phyloP scores from a whole-genome alignment of 306 rosid species.

The Fagus crenata region DNA sequence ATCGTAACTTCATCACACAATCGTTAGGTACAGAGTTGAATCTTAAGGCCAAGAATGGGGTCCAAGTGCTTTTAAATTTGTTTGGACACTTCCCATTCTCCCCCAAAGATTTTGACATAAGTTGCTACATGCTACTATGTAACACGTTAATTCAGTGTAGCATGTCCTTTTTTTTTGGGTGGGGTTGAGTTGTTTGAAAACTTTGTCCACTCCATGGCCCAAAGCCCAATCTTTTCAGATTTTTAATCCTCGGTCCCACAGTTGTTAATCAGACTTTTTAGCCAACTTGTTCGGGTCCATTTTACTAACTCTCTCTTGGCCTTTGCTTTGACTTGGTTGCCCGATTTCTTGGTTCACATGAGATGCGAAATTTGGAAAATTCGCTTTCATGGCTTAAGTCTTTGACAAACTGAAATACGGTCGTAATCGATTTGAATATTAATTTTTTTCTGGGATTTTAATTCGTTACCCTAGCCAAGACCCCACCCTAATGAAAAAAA shows the following conservation, averaged over 20 bases:
- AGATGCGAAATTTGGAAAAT: slow-evolving; percentile 5
- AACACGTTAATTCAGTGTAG: slow-evolving; percentile 61
- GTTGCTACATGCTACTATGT: slow-evolving; percentile 35
- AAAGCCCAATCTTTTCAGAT: slow-evolving; percentile 41
- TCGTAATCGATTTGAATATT: neutral
- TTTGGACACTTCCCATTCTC: slow-evolving; percentile 29
- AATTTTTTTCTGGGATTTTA: neutral
- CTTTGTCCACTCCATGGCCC: slow-evolving; percentile 35
- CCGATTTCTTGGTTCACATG: neutral
- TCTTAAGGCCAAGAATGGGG: slow-evolving; percentile 34
- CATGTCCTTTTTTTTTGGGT: slow-evolving; percentile 34
- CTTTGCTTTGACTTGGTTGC: slow-evolving; percentile 43
- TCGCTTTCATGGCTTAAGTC: neutral
- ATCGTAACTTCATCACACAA: neutral
- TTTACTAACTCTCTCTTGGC: slow-evolving; percentile 1
- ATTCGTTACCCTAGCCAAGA: neutral
- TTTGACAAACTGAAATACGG: too few species aligned
- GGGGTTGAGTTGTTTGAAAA: slow-evolving; percentile 28
- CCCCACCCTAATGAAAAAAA: neutral
- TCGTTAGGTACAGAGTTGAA: slow-evolving; percentile 33
- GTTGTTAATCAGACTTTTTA: slow-evolving; percentile 43
- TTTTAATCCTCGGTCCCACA: slow-evolving; percentile 42
- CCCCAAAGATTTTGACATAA: slow-evolving; percentile 52
- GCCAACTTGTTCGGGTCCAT: slow-evolving; percentile 42
- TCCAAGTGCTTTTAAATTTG: slow-evolving; percentile 33